Percentiles rank a stretch among this genome's conserved stretches.
Evolutionary conservation across 371 early-diverging fungal species (phyloP).

Genomic region (Rhizopus arrhizus): DNA sequence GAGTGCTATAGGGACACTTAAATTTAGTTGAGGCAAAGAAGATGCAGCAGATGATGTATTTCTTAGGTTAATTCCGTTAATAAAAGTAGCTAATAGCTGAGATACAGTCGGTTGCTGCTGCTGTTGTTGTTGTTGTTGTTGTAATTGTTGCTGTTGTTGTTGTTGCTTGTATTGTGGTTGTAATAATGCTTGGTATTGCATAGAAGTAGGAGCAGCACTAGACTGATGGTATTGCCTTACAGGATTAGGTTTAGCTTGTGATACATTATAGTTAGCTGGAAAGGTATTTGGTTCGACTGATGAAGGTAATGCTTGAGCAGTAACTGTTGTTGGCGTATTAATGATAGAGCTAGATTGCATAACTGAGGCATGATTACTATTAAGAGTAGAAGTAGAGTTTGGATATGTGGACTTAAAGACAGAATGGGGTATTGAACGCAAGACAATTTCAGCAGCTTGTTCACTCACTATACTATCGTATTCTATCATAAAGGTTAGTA

Average conservation of each 20-base stretch:
- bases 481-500: constrained; percentile 16
- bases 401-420: not conserved
- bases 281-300: too few species aligned
- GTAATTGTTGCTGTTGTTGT: constrained; percentile 4
- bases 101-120: constrained; percentile 18
- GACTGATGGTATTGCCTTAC: too few species aligned
- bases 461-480: constrained; percentile 29
- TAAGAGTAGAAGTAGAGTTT: not conserved
- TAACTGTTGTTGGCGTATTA: not conserved
- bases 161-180: constrained; percentile 1
- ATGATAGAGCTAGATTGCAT: not conserved
- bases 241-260: too few species aligned
- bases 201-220: too few species aligned
- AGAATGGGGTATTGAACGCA: constrained; percentile 5
- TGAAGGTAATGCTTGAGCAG: too few species aligned
- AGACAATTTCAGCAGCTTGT: constrained; percentile 28
- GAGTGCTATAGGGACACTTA: not conserved
- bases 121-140: constrained; percentile 8
- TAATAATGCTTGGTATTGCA: not conserved
- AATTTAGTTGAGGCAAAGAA: not conserved
- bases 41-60: not conserved
- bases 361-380: not conserved
- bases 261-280: too few species aligned
- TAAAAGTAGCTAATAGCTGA: constrained; percentile 25
- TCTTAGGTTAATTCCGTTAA: constrained; percentile 14